These are phyloP conservation scores for Beauveria sp. DNA, from an alignment of 2,329 filamentous ascomycete genomes.

Conservation along the genomic window DNA sequence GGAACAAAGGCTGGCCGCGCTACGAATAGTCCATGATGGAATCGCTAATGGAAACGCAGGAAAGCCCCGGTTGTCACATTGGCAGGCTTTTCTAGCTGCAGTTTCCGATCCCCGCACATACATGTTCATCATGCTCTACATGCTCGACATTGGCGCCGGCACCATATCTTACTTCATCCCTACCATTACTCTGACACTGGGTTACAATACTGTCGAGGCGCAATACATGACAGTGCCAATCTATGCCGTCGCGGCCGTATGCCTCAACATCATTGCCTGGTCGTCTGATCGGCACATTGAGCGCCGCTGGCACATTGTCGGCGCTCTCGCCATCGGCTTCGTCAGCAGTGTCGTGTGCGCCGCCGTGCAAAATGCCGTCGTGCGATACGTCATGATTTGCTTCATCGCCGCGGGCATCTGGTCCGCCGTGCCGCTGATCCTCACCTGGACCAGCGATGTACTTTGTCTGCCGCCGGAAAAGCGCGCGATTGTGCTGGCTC, in stretches of 20 bases:
- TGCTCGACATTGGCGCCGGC: slow-evolving; percentile 37
- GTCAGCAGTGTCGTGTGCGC: slow-evolving; percentile 17
- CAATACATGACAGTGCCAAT: slow-evolving; percentile 38
- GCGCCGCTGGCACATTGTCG: slow-evolving; percentile 17
- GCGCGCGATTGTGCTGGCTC: slow-evolving; percentile 24
- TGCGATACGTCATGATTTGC: slow-evolving; percentile 24
- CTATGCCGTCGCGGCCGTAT: slow-evolving; percentile 21
- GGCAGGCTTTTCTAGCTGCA: slow-evolving; percentile 24
- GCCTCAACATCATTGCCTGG: slow-evolving; percentile 19
- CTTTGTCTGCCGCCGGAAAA: slow-evolving; percentile 22
- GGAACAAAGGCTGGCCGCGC: slow-evolving; percentile 54
- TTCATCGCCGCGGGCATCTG: slow-evolving; percentile 20
- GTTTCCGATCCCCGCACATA: slow-evolving; percentile 39
- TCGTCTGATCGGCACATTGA: slow-evolving; percentile 16
- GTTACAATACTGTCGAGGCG: slow-evolving; percentile 34
- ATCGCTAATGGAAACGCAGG: slow-evolving; percentile 26
- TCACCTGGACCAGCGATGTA: slow-evolving; percentile 22
- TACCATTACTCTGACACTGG: slow-evolving; percentile 39
- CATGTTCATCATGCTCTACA: slow-evolving; percentile 40
- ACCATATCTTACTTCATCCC: slow-evolving; percentile 47
- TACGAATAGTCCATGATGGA: slow-evolving; percentile 46
- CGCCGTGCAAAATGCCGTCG: slow-evolving; percentile 16
- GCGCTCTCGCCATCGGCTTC: slow-evolving; percentile 16
- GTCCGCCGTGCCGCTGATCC: slow-evolving; percentile 19
- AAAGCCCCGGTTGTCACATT: slow-evolving; percentile 21